Conservation (phyloP, 768 basidiomycete species). For the Agrocybe pediades region DNA sequence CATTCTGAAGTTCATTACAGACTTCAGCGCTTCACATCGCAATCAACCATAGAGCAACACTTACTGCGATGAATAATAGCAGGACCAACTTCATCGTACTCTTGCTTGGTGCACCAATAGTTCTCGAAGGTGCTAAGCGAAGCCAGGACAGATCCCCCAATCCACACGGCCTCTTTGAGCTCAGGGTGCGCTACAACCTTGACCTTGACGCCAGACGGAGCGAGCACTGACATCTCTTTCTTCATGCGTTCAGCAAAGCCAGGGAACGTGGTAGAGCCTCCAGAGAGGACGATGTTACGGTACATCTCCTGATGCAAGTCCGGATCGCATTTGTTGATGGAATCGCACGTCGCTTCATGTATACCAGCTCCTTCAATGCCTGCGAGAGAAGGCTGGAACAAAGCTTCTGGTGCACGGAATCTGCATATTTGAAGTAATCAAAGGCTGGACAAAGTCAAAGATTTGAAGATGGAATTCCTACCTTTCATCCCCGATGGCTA, state of each 20-base stretch:
- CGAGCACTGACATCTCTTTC: constrained; percentile 85
- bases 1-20: too few species aligned
- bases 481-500: constrained; percentile 93
- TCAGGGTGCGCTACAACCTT: constrained; percentile 94
- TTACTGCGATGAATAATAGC: constrained; percentile 79
- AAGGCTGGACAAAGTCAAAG: constrained; percentile 34
- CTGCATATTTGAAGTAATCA: constrained; percentile 53
- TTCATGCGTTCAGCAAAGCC: constrained; percentile 97
- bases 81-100: constrained; percentile 87
- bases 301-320: constrained; percentile 82
- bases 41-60: too few species aligned
- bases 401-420: constrained; percentile 91
- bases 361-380: constrained; percentile 91
- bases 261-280: constrained; percentile 95
- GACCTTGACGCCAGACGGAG: constrained; percentile 92
- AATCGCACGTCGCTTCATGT: constrained; percentile 89
- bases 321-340: constrained; percentile 85
- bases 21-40: too few species aligned
- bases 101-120: constrained; percentile 91
- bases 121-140: constrained; percentile 96
- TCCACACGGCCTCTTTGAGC: constrained; percentile 96
- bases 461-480: constrained; percentile 60
- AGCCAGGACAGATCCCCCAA: constrained; percentile 84
- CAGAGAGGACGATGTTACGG: constrained; percentile 85
- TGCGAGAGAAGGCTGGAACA: constrained; percentile 91